Conservation (phyloP, 2,329 filamentous ascomycete genomes). For the Neurospora crassa region DNA sequence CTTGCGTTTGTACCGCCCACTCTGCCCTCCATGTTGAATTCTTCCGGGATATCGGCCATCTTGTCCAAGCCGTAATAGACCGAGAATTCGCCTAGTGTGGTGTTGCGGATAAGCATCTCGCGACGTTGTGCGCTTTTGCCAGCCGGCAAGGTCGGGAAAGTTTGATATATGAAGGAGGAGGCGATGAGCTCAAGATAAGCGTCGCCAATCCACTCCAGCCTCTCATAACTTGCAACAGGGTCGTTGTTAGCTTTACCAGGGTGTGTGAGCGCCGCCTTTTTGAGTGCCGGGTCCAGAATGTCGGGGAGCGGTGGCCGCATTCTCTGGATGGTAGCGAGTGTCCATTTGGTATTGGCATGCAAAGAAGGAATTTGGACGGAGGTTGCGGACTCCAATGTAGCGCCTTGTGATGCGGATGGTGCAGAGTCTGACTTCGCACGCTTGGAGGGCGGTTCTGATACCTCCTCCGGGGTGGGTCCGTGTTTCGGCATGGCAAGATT, state of each 20-base stretch:
- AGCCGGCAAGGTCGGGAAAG: constrained; percentile 46
- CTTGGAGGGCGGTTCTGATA: constrained; percentile 11
- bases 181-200: constrained; percentile 74
- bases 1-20: constrained; percentile 29
- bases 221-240: constrained; percentile 56
- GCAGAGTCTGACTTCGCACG: constrained; percentile 10
- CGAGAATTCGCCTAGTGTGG: constrained; percentile 63
- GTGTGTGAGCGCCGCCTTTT: constrained; percentile 59
- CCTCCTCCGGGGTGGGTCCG: constrained; percentile 11
- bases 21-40: constrained; percentile 28
- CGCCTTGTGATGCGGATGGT: background rate
- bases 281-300: constrained; percentile 49
- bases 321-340: constrained; percentile 35
- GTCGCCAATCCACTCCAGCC: constrained; percentile 82
- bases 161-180: constrained; percentile 62
- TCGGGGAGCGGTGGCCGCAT: constrained; percentile 49
- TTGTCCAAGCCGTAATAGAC: constrained; percentile 60
- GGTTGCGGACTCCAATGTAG: constrained; percentile 2
- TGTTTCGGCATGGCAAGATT: constrained; percentile 31
- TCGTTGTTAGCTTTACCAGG: constrained; percentile 32
- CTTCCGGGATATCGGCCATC: constrained; percentile 46
- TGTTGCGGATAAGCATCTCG: constrained; percentile 72
- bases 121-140: constrained; percentile 68
- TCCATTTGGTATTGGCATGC: constrained; percentile 33
- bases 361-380: constrained; percentile 19